These are phyloP conservation scores for Solanum tarapatanum DNA, from an alignment of 257 asterid genomes.

Conservation along the genomic window DNA sequence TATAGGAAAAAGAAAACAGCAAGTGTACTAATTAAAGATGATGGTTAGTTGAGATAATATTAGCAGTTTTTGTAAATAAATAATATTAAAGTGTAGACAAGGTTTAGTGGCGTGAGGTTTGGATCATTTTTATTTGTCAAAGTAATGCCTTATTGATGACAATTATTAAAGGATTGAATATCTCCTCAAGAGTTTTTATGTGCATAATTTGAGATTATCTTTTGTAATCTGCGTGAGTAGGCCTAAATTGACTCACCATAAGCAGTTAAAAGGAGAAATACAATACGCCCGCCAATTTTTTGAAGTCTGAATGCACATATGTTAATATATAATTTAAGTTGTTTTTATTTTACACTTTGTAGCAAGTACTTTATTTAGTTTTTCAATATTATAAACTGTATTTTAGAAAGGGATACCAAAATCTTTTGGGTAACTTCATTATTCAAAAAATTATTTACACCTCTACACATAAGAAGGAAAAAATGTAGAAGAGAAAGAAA, in stretches of 20 bases:
- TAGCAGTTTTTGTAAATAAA: not conserved
- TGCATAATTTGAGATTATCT: not conserved
- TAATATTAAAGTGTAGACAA: not conserved
- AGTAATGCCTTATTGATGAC: not conserved
- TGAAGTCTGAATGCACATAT: not conserved
- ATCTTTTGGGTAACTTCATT: not conserved
- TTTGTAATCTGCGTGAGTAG: not conserved
- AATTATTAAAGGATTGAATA: not conserved
- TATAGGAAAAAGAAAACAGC: not conserved
- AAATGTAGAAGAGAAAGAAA: too few species aligned
- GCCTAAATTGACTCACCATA: not conserved
- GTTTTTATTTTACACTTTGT: not conserved
- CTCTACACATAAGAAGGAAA: not conserved
- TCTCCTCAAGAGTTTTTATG: not conserved
- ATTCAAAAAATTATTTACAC: not conserved
- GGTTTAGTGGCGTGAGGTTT: not conserved
- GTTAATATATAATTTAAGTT: too few species aligned
- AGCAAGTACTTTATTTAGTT: not conserved
- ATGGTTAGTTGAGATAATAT: not conserved
- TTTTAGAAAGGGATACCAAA: not conserved
- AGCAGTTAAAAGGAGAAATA: not conserved
- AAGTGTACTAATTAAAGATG: not conserved
- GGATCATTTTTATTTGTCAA: not conserved
- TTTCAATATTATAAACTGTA: not conserved
- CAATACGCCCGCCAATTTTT: not conserved